Base-by-base conservation (phyloP, 2,329 filamentous ascomycete genomes). In the Chrysoporthe cubensis region DNA sequence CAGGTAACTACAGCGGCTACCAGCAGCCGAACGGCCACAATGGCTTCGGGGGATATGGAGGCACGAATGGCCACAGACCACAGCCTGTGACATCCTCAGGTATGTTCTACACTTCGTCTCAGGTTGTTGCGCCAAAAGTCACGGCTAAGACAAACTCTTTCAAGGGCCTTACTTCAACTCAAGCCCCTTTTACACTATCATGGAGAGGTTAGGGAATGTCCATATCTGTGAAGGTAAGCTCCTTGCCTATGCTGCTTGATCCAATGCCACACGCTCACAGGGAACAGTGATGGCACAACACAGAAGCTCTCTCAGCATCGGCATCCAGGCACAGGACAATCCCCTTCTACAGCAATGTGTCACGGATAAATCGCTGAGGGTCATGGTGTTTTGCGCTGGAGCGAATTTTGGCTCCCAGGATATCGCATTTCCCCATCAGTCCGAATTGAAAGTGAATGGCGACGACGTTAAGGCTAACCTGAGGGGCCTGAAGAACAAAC, bases 401-500 rank as follows among this genome's bases (percentile, higher is more conserved):
- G 90, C 93, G 66, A 84, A 83, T 18, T 79, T 84, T 16, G 87
- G 86, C 18, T 78, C 82, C 2, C 91, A 92, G 62, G 93, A 98
- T 70, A 89, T 99, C 65, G 83, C 92, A 0, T 99, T 99, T 72
- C 96, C 96, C 1, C 89, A 95, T 73, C 94, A 97, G 79, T 91
- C 96, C 43, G 96, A 99, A 77, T 85, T 99, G 67, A 95, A 94
- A 76, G 88, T 97, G 66, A 99, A 99, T 73, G 86, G 89, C 11
- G 91, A 91, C 44, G 93, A 97, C 67, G 86, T 97, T 72, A 96
- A 95, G 78, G 91, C 91, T n/a, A 99, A 98, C 77, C 85, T 97
- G 72, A 91, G 96, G 72, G 96, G 96, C 4, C 80, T 99, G 70
- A 99, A 99, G 80, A 97, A 97, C 78, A 97, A 96, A 78, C 93